phyloP scores from a whole-genome alignment of 176 grass and related monocot species.

The Typha latifolia region DNA sequence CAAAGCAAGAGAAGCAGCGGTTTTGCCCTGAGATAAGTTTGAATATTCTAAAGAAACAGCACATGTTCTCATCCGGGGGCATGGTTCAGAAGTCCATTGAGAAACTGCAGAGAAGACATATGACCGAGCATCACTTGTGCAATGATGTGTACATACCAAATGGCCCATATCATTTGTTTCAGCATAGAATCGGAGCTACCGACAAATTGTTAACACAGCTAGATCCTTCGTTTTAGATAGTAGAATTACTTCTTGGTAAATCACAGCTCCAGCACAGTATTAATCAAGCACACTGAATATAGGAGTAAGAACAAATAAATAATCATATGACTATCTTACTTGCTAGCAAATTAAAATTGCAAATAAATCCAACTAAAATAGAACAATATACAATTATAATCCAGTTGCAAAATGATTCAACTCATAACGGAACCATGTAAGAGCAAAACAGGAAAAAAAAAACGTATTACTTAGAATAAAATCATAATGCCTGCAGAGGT shows the following conservation, averaged over 20 bases:
- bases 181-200: not conserved
- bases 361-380: no score
- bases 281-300: not conserved
- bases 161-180: not conserved
- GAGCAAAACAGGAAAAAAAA: no score
- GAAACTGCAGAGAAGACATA: not conserved
- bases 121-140: not conserved
- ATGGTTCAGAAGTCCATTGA: not conserved
- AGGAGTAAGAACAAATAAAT: no score
- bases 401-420: no score
- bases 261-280: not conserved
- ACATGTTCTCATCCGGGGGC: not conserved
- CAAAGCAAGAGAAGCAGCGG: not conserved
- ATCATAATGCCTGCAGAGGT: no score
- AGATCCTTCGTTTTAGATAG: not conserved
- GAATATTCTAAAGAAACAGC: constrained; percentile 23
- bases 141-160: constrained; percentile 1
- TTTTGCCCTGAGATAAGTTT: not conserved
- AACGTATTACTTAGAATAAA: no score
- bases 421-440: no score
- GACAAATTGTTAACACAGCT: not conserved
- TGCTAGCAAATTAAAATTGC: no score
- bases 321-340: no score
- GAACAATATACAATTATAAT: no score
- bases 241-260: not conserved